Evolutionary conservation across 176 grass and related monocot species (phyloP), one percentile per base, ranked within the genome.

Genomic region (Microstegium vimineum): DNA sequence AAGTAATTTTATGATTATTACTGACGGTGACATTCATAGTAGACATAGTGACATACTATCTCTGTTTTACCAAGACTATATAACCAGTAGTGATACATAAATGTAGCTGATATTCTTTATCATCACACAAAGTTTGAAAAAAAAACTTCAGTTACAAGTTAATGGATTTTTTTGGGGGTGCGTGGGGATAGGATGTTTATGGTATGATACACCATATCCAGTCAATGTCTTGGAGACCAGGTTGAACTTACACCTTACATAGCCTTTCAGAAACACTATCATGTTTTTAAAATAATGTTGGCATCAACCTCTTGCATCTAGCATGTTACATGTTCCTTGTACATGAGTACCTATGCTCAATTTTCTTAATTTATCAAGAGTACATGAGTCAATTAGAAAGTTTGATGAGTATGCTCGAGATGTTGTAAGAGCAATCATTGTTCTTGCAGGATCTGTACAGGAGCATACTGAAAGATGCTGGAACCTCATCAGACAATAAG

Each of bases 381-480:
- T 77, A 45, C 17, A 40, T 6, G 33, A 52, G 67, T 46, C 13
- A 18, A 26, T 69, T 12, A 20, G 27, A 77, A 22, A 13, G 54
- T 27, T 17, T 62, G 8, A 51, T 15, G 49, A 38, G 23, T 23
- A 13, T 61, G 62, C 35, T 36, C 7, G 4, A 51, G 81, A 65
- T 65, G 15, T 51, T 35, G 63, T 13, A 33, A 56, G 40, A 63
- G 32, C 12, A 41, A 5, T 66, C 33, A 38, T 51, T 81, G 34
- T 84, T 87, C 36, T 78, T 75, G 45, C 87, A 99, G 97, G 97
- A 99, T 81, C 83, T 99, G 43, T 99, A 99, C 49, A 86, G 91
- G 35, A 71, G 80, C 31, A 92, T 89, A 73, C 73, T 95, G 68
- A 95, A 86, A 82, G 89, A 88, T 10, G 73, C 82, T 17, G 80